Percentiles rank a stretch among this genome's conserved stretches.
Evolutionary conservation across 192 early-diverging fungal genomes (phyloP).

Genomic region (Podila horticola): DNA sequence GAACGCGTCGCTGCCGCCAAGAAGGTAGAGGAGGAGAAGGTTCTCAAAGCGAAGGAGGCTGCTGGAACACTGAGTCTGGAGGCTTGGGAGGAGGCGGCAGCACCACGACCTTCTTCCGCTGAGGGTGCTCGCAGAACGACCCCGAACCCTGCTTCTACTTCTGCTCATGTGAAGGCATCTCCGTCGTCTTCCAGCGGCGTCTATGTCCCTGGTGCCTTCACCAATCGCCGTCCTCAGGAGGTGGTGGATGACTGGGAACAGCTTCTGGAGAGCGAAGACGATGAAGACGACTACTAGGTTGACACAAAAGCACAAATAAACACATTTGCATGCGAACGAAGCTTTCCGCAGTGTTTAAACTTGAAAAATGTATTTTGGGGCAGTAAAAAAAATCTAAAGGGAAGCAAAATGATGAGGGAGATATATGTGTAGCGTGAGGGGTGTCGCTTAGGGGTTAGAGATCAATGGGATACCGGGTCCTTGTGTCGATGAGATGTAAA

Average conservation of each 20-base stretch:
- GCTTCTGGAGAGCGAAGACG: conserved; percentile 38
- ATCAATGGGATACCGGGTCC: conserved; percentile 73
- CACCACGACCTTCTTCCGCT: conserved; percentile 3
- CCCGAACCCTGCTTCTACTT: neutral
- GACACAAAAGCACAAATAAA: too few species aligned
- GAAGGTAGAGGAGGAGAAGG: conserved; percentile 34
- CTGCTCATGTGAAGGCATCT: neutral
- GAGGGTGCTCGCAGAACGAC: too few species aligned
- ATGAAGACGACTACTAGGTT: neutral
- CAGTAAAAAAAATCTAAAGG: too few species aligned
- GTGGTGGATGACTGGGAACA: conserved; percentile 52
- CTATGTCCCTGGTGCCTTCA: conserved; percentile 29
- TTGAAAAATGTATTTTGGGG: too few species aligned
- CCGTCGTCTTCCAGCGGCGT: conserved; percentile 22
- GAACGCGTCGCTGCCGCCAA: conserved; percentile 42
- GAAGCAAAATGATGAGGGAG: too few species aligned
- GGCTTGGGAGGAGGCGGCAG: conserved; percentile 44
- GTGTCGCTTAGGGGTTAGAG: neutral
- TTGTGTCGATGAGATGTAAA: conserved; percentile 73
- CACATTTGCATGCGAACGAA: too few species aligned
- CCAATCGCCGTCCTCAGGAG: conserved; percentile 11
- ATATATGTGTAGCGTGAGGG: too few species aligned
- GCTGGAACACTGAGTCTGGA: conserved; percentile 43
- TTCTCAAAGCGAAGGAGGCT: conserved; percentile 46
- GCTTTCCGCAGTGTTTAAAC: too few species aligned